A percentile compares a stretch with the other conserved stretches of the same genome.
phyloP scores from a whole-genome alignment of 192 early-diverging fungal genomes.

The Mortierella hygrophila region DNA sequence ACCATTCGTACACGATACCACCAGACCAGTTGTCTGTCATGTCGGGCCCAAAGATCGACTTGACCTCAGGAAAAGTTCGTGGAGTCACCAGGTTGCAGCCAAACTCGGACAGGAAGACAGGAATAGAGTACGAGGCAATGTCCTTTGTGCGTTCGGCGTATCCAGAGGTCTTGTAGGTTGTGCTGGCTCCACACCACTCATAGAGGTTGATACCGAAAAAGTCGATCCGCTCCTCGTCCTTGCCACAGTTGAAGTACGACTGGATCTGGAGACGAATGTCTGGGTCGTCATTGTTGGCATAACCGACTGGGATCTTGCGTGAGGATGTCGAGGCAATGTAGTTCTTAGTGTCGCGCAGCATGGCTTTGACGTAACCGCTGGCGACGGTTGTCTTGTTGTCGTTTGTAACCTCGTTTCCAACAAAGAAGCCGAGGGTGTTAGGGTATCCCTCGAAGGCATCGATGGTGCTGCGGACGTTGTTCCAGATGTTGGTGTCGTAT shows the following conservation, averaged over 20 bases:
- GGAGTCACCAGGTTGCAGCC: constrained; percentile 79
- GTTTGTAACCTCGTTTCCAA: constrained; percentile 83
- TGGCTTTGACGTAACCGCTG: constrained; percentile 77
- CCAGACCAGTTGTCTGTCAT: constrained; percentile 79
- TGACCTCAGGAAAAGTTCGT: constrained; percentile 77
- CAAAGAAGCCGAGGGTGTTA: constrained; percentile 78
- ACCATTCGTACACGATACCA: constrained; percentile 83
- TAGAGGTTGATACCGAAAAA: constrained; percentile 84
- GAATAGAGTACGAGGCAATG: constrained; percentile 71
- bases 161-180: constrained; percentile 73
- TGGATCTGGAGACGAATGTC: constrained; percentile 74
- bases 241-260: constrained; percentile 80
- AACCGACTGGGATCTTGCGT: constrained; percentile 78
- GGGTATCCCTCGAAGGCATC: constrained; percentile 74
- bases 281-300: constrained; percentile 81
- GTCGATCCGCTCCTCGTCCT: constrained; percentile 69
- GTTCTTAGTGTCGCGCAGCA: constrained; percentile 73
- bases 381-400: constrained; percentile 69
- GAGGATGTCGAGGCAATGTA: constrained; percentile 65
- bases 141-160: constrained; percentile 74
- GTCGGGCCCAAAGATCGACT: constrained; percentile 73
- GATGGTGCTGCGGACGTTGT: constrained; percentile 69
- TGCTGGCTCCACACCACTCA: constrained; percentile 79
- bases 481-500: constrained; percentile 68
- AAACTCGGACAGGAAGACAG: constrained; percentile 81